These are phyloP conservation scores for Pisolithus sp. DNA, from an alignment of 768 basidiomycete genomes.

Conservation along the genomic window DNA sequence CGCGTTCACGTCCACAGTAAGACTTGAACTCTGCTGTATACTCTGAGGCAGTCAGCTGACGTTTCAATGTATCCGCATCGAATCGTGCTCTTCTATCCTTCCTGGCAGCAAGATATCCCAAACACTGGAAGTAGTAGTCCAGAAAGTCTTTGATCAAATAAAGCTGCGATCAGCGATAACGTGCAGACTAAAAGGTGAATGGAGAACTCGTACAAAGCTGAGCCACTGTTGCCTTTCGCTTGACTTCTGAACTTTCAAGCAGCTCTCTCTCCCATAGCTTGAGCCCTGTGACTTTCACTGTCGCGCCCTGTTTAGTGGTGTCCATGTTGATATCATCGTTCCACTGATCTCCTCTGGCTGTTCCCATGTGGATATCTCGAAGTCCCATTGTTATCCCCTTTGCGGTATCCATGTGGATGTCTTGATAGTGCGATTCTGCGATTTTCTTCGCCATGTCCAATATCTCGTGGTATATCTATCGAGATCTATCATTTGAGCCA, in stretches of 20 bases:
- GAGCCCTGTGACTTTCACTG: constrained; percentile 45
- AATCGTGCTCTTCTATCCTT: constrained; percentile 81
- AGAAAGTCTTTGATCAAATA: constrained; percentile 64
- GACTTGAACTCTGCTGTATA: constrained; percentile 81
- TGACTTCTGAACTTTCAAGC: constrained; percentile 80
- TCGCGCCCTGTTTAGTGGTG: constrained; percentile 33
- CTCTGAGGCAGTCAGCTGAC: constrained; percentile 49
- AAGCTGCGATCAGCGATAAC: constrained; percentile 2
- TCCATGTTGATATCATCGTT: constrained; percentile 63
- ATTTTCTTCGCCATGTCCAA: not conserved
- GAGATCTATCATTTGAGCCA: not conserved
- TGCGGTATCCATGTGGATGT: constrained; percentile 78
- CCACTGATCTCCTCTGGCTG: constrained; percentile 45
- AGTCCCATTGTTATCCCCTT: constrained; percentile 47
- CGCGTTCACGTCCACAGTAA: constrained; percentile 91
- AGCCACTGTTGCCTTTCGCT: constrained; percentile 92
- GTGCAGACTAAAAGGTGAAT: constrained; percentile 6
- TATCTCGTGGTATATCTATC: not conserved
- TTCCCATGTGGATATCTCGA: constrained; percentile 57
- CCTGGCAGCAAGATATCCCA: constrained; percentile 83
- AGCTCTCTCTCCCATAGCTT: constrained; percentile 84
- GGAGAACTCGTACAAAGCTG: constrained; percentile 74
- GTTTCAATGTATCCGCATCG: constrained; percentile 70
- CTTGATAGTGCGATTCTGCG: constrained; percentile 32
- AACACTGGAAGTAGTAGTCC: constrained; percentile 95